Evolutionary conservation across 352 stramenopile genomes (phyloP).

Genomic region (Globisporangium alternatum): DNA sequence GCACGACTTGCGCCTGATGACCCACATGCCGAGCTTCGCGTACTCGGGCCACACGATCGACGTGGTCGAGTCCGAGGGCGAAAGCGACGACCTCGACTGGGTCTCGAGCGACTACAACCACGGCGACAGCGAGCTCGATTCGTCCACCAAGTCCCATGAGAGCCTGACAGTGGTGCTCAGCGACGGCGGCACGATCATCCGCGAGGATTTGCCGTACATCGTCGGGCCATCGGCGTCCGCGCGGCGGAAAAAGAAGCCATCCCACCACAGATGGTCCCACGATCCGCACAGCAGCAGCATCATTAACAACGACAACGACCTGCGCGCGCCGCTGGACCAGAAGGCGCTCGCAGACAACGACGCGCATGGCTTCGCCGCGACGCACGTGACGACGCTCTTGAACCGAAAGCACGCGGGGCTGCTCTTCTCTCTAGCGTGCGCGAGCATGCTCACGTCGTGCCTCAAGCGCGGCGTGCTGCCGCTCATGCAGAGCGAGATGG

Average conservation of each 20-base stretch:
- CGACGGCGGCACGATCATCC: constrained; percentile 18
- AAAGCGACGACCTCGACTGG: neutral
- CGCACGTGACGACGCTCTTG: constrained; percentile 26
- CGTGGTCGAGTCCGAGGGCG: constrained; percentile 7
- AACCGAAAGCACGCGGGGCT: constrained; percentile 27
- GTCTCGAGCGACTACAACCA: constrained; percentile 15
- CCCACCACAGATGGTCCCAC: neutral
- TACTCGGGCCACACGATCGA: constrained; percentile 5
- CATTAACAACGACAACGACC: constrained; percentile 24
- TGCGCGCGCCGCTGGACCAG: constrained; percentile 29
- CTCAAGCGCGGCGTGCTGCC: constrained; percentile 40
- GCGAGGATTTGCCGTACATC: constrained; percentile 18
- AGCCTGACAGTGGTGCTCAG: constrained; percentile 15
- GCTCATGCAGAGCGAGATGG: constrained; percentile 34
- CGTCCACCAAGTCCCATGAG: constrained; percentile 7
- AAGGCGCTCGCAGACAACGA: constrained; percentile 19
- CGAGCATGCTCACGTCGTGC: constrained; percentile 38
- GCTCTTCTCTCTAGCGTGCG: constrained; percentile 34
- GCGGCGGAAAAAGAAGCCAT: constrained; percentile 15
- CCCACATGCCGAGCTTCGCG: constrained; percentile 1
- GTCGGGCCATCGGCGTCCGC: constrained; percentile 1
- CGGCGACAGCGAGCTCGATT: constrained; percentile 10
- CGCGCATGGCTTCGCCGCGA: constrained; percentile 13
- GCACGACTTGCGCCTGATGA: constrained; percentile 1
- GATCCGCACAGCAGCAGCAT: constrained; percentile 9